Evolutionary conservation across 2,329 filamentous ascomycete genomes (phyloP).

Genomic region (Macroventuria anomochaeta): DNA sequence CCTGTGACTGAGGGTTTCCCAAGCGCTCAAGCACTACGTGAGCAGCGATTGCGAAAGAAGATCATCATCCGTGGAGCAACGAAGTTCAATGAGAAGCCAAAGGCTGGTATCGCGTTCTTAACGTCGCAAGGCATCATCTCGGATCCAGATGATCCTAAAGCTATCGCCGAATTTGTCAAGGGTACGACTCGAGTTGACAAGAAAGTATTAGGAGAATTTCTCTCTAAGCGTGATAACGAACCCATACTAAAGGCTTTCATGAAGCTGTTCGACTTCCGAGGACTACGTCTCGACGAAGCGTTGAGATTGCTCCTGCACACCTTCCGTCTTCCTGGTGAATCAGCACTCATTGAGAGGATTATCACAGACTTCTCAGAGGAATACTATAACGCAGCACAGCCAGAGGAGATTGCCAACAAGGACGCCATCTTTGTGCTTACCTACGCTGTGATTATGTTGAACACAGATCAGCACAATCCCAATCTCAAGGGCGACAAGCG

Average conservation of each 20-base stretch:
- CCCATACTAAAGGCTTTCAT: slow-evolving; percentile 84
- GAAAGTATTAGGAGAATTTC: slow-evolving; percentile 85
- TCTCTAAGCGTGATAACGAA: slow-evolving; percentile 91
- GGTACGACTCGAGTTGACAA: slow-evolving; percentile 90
- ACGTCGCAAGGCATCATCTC: slow-evolving; percentile 85
- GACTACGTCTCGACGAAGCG: slow-evolving; percentile 88
- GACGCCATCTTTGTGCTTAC: slow-evolving; percentile 90
- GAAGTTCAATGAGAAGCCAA: slow-evolving; percentile 96
- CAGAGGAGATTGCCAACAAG: slow-evolving; percentile 79
- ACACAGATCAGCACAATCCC: slow-evolving; percentile 95
- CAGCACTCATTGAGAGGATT: slow-evolving; percentile 90
- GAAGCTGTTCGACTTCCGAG: slow-evolving; percentile 83
- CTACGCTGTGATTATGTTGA: slow-evolving; percentile 97
- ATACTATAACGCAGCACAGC: slow-evolving; percentile 74
- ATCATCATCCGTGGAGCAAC: slow-evolving; percentile 85
- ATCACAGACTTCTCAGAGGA: slow-evolving; percentile 85
- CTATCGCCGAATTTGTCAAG: slow-evolving; percentile 85
- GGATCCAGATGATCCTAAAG: slow-evolving; percentile 73
- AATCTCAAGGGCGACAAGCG: slow-evolving; percentile 80
- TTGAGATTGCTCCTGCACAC: slow-evolving; percentile 84
- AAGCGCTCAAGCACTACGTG: slow-evolving; percentile 67
- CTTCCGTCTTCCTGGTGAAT: slow-evolving; percentile 93
- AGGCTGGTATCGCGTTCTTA: slow-evolving; percentile 84
- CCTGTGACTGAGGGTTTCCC: slow-evolving; percentile 70
- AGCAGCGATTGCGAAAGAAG: slow-evolving; percentile 80